These are phyloP conservation scores for Pilatotrama ljubarskyi DNA, from an alignment of 768 basidiomycete species.

Conservation along the genomic window DNA sequence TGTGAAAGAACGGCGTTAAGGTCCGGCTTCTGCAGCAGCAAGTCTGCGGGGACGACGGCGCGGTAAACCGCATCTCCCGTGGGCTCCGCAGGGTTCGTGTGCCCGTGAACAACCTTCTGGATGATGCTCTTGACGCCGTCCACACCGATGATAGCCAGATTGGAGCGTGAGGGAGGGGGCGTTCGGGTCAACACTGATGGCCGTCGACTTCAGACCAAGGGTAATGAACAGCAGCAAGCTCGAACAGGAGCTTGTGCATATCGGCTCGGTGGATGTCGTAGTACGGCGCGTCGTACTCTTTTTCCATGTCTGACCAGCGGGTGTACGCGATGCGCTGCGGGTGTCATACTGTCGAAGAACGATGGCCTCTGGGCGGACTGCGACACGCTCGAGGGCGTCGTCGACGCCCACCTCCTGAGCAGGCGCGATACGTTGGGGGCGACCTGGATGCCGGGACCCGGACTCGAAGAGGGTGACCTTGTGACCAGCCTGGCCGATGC, in stretches of 20 bases:
- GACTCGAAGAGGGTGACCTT: conserved; percentile 41
- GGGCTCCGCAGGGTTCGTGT: conserved; percentile 42
- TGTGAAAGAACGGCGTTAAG: conserved; percentile 51
- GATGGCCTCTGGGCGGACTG: conserved; percentile 40
- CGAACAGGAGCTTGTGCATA: conserved; percentile 41
- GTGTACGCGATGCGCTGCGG: conserved; percentile 41
- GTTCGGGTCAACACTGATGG: conserved; percentile 35
- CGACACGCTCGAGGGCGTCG: conserved; percentile 30
- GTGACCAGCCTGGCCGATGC: conserved; percentile 42
- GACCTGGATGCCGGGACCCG: conserved; percentile 45
- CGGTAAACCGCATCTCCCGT: conserved; percentile 69
- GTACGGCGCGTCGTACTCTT: conserved; percentile 40
- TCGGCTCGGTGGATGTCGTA: conserved; percentile 46
- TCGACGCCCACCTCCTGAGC: conserved; percentile 40
- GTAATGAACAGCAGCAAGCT: conserved; percentile 35
- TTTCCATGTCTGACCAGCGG: conserved; percentile 35
- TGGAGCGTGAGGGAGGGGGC: conserved; percentile 37
- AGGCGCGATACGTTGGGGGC: conserved; percentile 42
- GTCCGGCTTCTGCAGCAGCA: conserved; percentile 51
- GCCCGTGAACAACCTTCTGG: conserved; percentile 50
- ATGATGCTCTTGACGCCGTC: conserved; percentile 50
- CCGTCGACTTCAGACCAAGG: conserved; percentile 35
- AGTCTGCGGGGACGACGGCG: conserved; percentile 46
- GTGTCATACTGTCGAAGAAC: conserved; percentile 39
- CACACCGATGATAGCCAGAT: conserved; percentile 40